Base-by-base conservation (phyloP, 768 basidiomycete genomes). In the Albatrellus ellisii region DNA sequence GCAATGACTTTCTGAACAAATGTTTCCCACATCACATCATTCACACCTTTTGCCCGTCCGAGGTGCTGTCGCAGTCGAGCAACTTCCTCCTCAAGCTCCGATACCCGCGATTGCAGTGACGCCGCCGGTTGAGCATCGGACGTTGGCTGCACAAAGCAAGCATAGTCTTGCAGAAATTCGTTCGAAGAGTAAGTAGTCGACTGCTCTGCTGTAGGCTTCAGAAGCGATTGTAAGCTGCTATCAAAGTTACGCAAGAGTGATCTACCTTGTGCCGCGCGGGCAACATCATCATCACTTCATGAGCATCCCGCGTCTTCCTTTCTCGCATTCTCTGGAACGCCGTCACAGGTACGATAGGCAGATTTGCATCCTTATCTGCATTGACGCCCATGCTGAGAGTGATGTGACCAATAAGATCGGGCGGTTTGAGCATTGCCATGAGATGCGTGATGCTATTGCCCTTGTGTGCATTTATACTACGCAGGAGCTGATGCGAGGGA, bases 1-100 rank as follows among this genome's bases (percentile, higher is more conserved):
- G 59, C 55, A 2, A 81, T 61, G 11, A 78, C 60, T 34, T 63
- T 70, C 49, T 82, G 77, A 22, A 92, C 82, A 1, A 90, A 73
- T 2, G 70, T 74, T 49, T 85, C 81, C 92, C 92, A 95, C 81
- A 95, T 94, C 40, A 72, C 69, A 54, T 95, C 89, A 52, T 95
- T 97, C 45, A 95, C 69, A n/a, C 80, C 75, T 54, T 90, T 88
- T 4, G 92, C 92, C 56, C 77, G 79, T 21, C 75, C 74, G 5
- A 97, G 64, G 46, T 89, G 79, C 35, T 75, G 72, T 35, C 68
- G 72, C 44, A 94, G 59, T 20, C 58, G 61, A 38, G 66, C 67
- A 6, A 90, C 70, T 58, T 95, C 88, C 2, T 63, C 59, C 59
- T 90, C 81, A 1, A 94, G 72, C 51, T 79, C 75, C 12, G 68